These are phyloP conservation scores for Pichia sporocuriosa DNA, from an alignment of 805 yeast genomes.

Conservation along the genomic window DNA sequence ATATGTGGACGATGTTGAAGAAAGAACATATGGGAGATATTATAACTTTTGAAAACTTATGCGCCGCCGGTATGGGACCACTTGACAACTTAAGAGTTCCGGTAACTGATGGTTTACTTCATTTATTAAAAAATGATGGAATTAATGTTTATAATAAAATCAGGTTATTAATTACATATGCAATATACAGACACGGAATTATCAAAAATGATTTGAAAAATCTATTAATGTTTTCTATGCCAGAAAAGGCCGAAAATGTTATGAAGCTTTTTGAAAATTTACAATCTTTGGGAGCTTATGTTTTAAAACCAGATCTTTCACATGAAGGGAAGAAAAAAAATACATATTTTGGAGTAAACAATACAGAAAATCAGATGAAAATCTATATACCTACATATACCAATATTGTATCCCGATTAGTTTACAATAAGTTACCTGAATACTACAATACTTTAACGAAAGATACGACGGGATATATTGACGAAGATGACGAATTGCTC, in stretches of 20 bases:
- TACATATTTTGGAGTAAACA: conserved; percentile 46
- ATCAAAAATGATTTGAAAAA: conserved; percentile 67
- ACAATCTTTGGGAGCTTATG: conserved; percentile 32
- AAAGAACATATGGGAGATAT: conserved; percentile 36
- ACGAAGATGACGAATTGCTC: conserved; percentile 33
- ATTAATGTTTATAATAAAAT: conserved; percentile 55
- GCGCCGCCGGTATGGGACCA: conserved; percentile 69
- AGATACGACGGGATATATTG: conserved; percentile 10
- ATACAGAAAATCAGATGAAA: conserved; percentile 21
- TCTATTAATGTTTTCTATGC: conserved; percentile 47
- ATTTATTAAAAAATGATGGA: conserved; percentile 43
- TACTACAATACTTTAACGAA: conserved; percentile 16
- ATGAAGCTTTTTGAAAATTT: conserved; percentile 53
- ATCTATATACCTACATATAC: conserved; percentile 24
- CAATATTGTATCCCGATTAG: conserved; percentile 24
- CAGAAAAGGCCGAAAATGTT: conserved; percentile 31
- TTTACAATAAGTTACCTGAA: conserved; percentile 24
- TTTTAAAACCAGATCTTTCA: conserved; percentile 33
- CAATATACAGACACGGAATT: conserved; percentile 76
- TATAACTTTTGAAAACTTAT: conserved; percentile 80
- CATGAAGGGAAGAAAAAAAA: conserved; percentile 40
- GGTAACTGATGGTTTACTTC: conserved; percentile 47
- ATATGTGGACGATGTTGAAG: conserved; percentile 52
- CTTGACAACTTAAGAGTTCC: conserved; percentile 52
- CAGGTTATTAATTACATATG: conserved; percentile 67